Conservation (phyloP, 2,329 filamentous ascomycete genomes). For the Monascus ruber region DNA sequence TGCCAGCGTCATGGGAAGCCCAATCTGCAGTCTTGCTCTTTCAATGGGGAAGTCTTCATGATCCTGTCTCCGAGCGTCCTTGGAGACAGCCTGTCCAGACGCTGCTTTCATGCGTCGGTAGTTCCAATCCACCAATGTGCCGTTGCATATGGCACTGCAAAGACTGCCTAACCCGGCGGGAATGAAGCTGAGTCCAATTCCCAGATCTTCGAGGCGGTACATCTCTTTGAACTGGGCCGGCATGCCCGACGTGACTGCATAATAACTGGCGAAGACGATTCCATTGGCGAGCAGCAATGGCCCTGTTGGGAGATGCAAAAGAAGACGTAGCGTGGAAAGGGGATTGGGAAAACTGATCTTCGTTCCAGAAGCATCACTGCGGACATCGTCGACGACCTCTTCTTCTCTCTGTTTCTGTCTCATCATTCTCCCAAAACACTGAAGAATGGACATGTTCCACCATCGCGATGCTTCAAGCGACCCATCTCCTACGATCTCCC, state of each 20-base stretch:
- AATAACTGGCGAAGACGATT: constrained; percentile 35
- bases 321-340: constrained; percentile 17
- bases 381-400: neutral
- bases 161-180: constrained; percentile 17
- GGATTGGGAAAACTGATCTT: constrained; percentile 17
- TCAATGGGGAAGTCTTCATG: constrained; percentile 40
- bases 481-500: constrained; percentile 24
- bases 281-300: constrained; percentile 24
- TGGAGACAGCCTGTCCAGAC: constrained; percentile 48
- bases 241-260: constrained; percentile 31
- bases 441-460: constrained; percentile 19
- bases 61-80: constrained; percentile 44
- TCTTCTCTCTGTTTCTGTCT: neutral
- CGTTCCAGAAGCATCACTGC: neutral
- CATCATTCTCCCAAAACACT: neutral
- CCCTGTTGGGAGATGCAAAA: constrained; percentile 20
- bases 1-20: constrained; percentile 14
- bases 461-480: constrained; percentile 13
- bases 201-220: constrained; percentile 34
- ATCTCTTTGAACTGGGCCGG: constrained; percentile 32
- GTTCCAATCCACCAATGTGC: constrained; percentile 51
- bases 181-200: constrained; percentile 28
- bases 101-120: constrained; percentile 46
- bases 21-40: constrained; percentile 21
- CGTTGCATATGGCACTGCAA: constrained; percentile 13